Conservation (phyloP, 768 basidiomycete species). For the Dentipellis sp. region DNA sequence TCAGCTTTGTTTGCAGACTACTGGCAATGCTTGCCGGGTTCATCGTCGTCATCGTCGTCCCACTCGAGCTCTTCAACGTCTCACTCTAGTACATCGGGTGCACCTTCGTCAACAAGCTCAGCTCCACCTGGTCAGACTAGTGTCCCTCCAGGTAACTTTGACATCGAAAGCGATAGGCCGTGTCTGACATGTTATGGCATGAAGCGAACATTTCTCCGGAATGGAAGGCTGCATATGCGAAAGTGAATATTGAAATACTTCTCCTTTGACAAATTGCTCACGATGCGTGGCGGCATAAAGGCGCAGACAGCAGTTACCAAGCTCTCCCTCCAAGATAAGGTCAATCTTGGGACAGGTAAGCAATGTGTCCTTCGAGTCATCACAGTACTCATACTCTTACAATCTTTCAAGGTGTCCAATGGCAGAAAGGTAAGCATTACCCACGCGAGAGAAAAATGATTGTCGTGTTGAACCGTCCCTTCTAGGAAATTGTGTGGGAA, state of each 20-base stretch:
- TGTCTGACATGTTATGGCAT: constrained; percentile 9
- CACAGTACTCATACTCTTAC: neutral
- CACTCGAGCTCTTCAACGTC: constrained; percentile 3
- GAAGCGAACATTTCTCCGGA: constrained; percentile 29
- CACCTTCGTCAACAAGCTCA: constrained; percentile 17
- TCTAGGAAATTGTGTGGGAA: constrained; percentile 15
- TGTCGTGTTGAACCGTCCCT: too few species aligned
- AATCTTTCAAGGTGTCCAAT: constrained; percentile 4
- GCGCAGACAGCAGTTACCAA: constrained; percentile 9
- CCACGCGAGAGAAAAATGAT: neutral
- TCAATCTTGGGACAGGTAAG: constrained; percentile 17
- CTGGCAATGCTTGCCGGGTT: constrained; percentile 38
- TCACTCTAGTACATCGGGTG: neutral
- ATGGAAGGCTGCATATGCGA: constrained; percentile 45
- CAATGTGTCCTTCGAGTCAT: neutral
- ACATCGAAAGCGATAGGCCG: constrained; percentile 15
- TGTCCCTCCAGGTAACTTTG: neutral
- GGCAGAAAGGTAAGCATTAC: constrained; percentile 9
- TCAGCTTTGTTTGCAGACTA: constrained; percentile 27
- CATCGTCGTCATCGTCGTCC: constrained; percentile 18
- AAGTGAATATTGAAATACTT: constrained; percentile 23
- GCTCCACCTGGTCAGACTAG: constrained; percentile 7
- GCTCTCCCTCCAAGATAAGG: constrained; percentile 17
- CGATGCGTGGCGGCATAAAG: neutral
- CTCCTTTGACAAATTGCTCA: too few species aligned